These are phyloP conservation scores for Ceratobasidium papillatum DNA, from an alignment of 1,284 basidiomycete genomes.

Conservation along the genomic window DNA sequence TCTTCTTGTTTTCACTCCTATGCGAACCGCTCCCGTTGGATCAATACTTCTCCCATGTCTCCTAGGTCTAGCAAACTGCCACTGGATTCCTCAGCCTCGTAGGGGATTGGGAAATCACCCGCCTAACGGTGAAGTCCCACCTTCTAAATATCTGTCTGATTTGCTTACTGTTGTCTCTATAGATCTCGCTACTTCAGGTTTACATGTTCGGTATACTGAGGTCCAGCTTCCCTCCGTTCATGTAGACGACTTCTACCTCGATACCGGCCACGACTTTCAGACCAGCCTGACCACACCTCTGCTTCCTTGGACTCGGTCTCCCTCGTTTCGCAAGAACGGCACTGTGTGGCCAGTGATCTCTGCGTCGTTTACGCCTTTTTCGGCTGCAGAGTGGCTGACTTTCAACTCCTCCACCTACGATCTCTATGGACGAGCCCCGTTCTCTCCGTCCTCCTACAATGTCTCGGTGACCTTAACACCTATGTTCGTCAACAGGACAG, in stretches of 20 bases:
- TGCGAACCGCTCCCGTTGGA: too few relatives aligned
- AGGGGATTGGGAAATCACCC: too few relatives aligned
- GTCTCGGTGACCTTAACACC: constrained; percentile 25
- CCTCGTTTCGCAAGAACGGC: background rate
- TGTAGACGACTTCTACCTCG: constrained; percentile 10
- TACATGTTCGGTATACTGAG: background rate
- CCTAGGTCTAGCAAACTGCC: too few relatives aligned
- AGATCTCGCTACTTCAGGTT: background rate
- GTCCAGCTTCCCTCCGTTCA: constrained; percentile 10
- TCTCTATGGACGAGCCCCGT: constrained; percentile 7
- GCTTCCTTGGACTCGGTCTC: constrained; percentile 20
- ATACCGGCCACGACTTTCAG: background rate
- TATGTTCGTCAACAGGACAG: constrained; percentile 6
- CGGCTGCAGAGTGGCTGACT: constrained; percentile 8
- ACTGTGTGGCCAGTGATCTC: background rate
- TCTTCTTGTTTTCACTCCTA: too few relatives aligned
- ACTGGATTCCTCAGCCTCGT: too few relatives aligned
- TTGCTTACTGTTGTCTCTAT: background rate
- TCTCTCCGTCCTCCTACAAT: constrained; percentile 11
- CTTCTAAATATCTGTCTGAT: too few relatives aligned
- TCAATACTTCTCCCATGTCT: too few relatives aligned
- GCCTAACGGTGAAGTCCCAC: too few relatives aligned
- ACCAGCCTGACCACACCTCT: background rate
- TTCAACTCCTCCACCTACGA: constrained; percentile 17
- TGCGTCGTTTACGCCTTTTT: constrained; percentile 23